phyloP scores from a whole-genome alignment of 202 grass and related monocot genomes.

The Panicum virgatum region DNA sequence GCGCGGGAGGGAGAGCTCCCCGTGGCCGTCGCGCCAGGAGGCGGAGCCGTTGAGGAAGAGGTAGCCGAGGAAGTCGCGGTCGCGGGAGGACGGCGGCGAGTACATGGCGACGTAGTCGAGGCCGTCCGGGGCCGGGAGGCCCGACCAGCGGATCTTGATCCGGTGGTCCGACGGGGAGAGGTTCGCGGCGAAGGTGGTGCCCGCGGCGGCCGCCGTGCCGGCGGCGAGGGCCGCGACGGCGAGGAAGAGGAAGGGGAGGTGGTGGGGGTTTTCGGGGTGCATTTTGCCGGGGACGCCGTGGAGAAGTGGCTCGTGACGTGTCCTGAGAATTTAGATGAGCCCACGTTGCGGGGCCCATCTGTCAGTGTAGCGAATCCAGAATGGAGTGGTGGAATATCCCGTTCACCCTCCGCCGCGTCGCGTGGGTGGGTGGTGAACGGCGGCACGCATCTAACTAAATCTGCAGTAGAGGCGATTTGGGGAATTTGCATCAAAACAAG shows the following conservation, averaged over 20 bases:
- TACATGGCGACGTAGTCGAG: conserved; percentile 86
- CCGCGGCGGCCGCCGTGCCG: conserved; percentile 31
- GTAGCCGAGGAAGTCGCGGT: conserved; percentile 82
- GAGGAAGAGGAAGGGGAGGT: conserved; percentile 42
- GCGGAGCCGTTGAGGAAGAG: conserved; percentile 81
- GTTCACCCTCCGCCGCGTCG: too few relatives aligned
- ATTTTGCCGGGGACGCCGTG: conserved; percentile 40
- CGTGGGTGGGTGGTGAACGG: too few relatives aligned
- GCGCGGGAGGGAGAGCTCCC: conserved; percentile 57
- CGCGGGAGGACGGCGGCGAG: conserved; percentile 68
- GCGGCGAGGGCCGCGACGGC: conserved; percentile 23
- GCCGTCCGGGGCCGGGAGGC: conserved; percentile 57
- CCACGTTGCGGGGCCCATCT: background rate
- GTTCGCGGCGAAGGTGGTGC: conserved; percentile 51
- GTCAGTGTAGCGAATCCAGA: background rate
- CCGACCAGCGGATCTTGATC: conserved; percentile 68
- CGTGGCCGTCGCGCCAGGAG: conserved; percentile 55
- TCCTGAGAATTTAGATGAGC: background rate
- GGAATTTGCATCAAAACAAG: too few relatives aligned
- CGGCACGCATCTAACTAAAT: too few relatives aligned
- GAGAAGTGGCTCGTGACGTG: background rate
- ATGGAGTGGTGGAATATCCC: too few relatives aligned
- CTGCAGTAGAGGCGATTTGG: too few relatives aligned
- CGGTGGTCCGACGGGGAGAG: conserved; percentile 43
- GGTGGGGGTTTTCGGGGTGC: conserved; percentile 16